Evolutionary conservation across 257 asterid species (phyloP).

Genomic region (Ligustrum vulgare): DNA sequence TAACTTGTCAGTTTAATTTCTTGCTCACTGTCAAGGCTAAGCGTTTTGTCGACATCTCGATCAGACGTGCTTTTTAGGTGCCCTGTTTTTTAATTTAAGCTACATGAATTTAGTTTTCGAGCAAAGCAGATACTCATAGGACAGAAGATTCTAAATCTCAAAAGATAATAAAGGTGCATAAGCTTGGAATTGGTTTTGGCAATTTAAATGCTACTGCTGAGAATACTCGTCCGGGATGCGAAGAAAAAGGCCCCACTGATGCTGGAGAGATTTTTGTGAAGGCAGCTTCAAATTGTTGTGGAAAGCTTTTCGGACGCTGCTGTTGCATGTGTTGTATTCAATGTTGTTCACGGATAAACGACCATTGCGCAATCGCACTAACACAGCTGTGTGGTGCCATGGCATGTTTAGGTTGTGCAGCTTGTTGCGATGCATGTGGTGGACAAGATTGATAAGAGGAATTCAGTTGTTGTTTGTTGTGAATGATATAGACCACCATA

Average conservation of each 20-base stretch:
- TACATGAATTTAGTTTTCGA: constrained; percentile 33
- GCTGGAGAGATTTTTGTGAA: constrained; percentile 57
- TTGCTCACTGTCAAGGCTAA: too few relatives aligned
- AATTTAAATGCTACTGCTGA: constrained; percentile 64
- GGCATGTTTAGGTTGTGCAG: constrained; percentile 75
- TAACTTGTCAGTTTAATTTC: too few relatives aligned
- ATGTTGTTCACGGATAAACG: constrained; percentile 60
- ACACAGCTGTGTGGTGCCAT: constrained; percentile 65
- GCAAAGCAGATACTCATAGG: constrained; percentile 36
- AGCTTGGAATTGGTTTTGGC: constrained; percentile 70
- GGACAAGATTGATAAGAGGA: constrained; percentile 39
- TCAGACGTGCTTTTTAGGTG: too few relatives aligned
- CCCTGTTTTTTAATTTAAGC: not conserved
- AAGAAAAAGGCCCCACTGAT: constrained; percentile 38
- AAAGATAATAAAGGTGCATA: constrained; percentile 27
- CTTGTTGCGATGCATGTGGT: constrained; percentile 52
- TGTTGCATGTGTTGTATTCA: constrained; percentile 85
- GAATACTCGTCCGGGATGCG: constrained; percentile 59
- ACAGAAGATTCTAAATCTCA: constrained; percentile 45
- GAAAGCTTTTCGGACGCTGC: constrained; percentile 53
- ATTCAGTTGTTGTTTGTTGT: not conserved
- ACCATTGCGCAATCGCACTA: constrained; percentile 63
- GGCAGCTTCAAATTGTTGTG: constrained; percentile 73
- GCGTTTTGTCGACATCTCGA: too few relatives aligned
- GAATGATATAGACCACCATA: not conserved